Evolutionary conservation across 129 eudicot genomes (phyloP), one percentile per base, ranked within the genome.

Genomic region (Centella asiatica): DNA sequence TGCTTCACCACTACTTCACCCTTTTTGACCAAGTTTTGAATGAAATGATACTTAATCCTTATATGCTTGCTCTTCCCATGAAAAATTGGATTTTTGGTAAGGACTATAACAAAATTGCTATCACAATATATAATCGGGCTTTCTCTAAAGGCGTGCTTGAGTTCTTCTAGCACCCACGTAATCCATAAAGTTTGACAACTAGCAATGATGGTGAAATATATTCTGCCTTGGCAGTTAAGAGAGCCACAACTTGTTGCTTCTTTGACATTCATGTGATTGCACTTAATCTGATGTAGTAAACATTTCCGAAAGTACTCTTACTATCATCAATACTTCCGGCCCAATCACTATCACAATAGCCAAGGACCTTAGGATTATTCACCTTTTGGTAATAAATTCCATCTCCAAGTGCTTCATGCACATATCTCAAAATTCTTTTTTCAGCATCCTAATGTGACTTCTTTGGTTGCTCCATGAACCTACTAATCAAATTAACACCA

Each of bases 31-130:
- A 62, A 25, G 32, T 62, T 31, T 7, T 37, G 10, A 5, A 62
- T 62, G 54, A 42, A 63, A n/a, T 63, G 68, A 4, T 44, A 44
- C 27, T 44, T 63, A 56, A 63, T 27, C 20, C 55, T 27, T 20
- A 44, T 47, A 27, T 63, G 56, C 55, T 63, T 63, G 44, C 56
- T 63, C 37, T 6, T 63, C 0, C 53, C 37, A 25, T 63, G 56
- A 44, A 42, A 63, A 1, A 63, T 28, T 0, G 11, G 55, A 25
- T 63, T 19, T 52, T 26, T 25, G n/a, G 2, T 8, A 2, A 52
- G 11, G 8, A 15, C 3, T 9, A 52, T 49, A 1, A 9, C 2
- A 24, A 18, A 50, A 50, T 6, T 7, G 8, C 24, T 50, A 27
- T 50, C 57, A 50, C 13, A 48, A n/a, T 17, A 48, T 1, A 49